These are phyloP conservation scores for Boletus vermiculosoides DNA, from an alignment of 768 basidiomycete genomes.

Conservation along the genomic window DNA sequence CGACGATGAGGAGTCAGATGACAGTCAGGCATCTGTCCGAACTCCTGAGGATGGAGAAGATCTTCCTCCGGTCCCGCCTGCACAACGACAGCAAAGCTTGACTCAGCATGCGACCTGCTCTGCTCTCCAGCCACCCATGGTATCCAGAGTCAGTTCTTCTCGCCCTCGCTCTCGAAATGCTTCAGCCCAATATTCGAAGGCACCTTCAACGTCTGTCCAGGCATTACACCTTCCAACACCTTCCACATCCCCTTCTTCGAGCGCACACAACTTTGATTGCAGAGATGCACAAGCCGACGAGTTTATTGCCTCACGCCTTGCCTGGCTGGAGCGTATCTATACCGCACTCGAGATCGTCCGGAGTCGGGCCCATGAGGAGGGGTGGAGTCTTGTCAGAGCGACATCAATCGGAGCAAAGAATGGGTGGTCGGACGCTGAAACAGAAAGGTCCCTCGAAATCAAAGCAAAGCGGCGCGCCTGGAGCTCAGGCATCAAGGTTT, in stretches of 20 bases:
- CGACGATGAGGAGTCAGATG: constrained; percentile 32
- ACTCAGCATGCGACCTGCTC: neutral
- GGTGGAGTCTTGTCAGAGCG: constrained; percentile 40
- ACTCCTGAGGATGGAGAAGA: constrained; percentile 29
- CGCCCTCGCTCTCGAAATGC: constrained; percentile 27
- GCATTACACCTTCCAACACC: neutral
- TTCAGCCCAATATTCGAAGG: constrained; percentile 3
- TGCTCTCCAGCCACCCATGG: constrained; percentile 6
- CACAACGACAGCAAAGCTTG: neutral
- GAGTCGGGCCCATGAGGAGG: constrained; percentile 39
- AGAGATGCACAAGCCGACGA: constrained; percentile 12
- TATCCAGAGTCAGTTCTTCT: constrained; percentile 25
- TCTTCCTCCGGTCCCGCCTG: constrained; percentile 8
- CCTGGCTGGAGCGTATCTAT: constrained; percentile 38
- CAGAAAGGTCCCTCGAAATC: constrained; percentile 47
- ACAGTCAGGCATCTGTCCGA: constrained; percentile 23
- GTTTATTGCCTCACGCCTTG: constrained; percentile 14
- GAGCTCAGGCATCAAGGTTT: constrained; percentile 51
- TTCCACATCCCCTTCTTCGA: constrained; percentile 9
- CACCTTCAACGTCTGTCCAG: neutral
- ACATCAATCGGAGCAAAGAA: constrained; percentile 20
- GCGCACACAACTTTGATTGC: neutral
- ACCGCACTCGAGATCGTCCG: constrained; percentile 43
- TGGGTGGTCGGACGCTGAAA: constrained; percentile 28
- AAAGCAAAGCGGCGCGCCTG: constrained; percentile 65